These are phyloP conservation scores for Arabis hirsuta DNA, from an alignment of 345 rosid species.

Conservation along the genomic window DNA sequence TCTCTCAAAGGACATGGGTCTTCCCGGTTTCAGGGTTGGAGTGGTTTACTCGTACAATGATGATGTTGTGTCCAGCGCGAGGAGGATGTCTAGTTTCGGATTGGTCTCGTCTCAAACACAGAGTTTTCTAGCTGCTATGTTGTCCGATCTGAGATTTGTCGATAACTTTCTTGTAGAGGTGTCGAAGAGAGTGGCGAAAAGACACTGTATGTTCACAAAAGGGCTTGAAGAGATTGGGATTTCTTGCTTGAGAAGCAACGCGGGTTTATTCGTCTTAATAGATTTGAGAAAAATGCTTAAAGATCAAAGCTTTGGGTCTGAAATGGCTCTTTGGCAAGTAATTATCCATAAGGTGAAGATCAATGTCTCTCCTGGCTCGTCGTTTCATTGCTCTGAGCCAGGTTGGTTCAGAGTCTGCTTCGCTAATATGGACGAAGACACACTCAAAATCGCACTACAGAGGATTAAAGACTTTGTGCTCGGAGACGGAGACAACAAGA, in stretches of 20 bases:
- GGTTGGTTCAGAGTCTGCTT: conserved; percentile 47
- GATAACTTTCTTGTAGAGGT: conserved; percentile 32
- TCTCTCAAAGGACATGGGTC: conserved; percentile 63
- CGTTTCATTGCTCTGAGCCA: conserved; percentile 45
- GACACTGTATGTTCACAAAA: conserved; percentile 33
- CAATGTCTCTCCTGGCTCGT: conserved; percentile 45
- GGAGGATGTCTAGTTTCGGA: conserved; percentile 65
- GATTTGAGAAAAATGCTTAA: conserved; percentile 31
- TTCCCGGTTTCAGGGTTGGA: conserved; percentile 64
- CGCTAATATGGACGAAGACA: conserved; percentile 45
- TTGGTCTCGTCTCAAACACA: conserved; percentile 65
- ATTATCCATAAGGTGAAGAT: conserved; percentile 40
- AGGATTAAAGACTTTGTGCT: conserved; percentile 38
- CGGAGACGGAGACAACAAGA: neutral
- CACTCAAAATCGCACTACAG: conserved; percentile 28
- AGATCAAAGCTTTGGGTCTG: conserved; percentile 29
- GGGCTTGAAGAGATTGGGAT: conserved; percentile 38
- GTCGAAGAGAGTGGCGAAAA: conserved; percentile 33
- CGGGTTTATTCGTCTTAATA: conserved; percentile 39
- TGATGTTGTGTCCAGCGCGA: conserved; percentile 52
- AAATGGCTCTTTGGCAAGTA: conserved; percentile 34
- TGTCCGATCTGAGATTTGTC: conserved; percentile 35
- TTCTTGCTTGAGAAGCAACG: conserved; percentile 43
- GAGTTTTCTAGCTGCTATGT: conserved; percentile 46
- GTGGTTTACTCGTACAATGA: conserved; percentile 59